phyloP scores from a whole-genome alignment of 2,329 filamentous ascomycete genomes.

The Thermothelomyces thermophilus region DNA sequence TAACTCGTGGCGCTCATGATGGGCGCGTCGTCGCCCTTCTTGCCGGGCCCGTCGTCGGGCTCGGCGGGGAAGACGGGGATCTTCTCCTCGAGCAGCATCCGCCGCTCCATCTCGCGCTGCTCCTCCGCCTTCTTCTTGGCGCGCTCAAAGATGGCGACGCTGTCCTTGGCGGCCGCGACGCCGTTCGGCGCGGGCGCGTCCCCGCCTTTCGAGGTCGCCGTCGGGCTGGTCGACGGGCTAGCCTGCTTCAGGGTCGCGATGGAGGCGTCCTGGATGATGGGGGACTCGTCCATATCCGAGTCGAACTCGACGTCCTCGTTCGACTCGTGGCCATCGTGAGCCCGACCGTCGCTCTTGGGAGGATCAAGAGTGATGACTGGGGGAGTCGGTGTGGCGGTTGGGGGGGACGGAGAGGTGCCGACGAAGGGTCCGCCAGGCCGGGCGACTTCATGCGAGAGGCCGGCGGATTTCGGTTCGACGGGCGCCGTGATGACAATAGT shows the following conservation, averaged over 20 bases:
- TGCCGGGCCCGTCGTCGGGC: constrained; percentile 30
- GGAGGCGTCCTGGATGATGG: constrained; percentile 12
- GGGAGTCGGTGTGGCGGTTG: neutral
- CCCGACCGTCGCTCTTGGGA: neutral
- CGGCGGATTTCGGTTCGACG: constrained; percentile 18
- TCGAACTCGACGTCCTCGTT: constrained; percentile 9
- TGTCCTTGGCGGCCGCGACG: constrained; percentile 26
- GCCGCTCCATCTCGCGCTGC: constrained; percentile 14
- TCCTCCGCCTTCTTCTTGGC: constrained; percentile 35
- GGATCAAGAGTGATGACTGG: neutral
- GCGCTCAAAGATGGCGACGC: constrained; percentile 35
- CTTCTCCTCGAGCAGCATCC: constrained; percentile 41
- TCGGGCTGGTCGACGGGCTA: constrained; percentile 4
- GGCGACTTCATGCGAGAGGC: constrained; percentile 12
- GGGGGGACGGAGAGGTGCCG: neutral
- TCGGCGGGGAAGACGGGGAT: constrained; percentile 37
- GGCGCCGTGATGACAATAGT: constrained; percentile 7
- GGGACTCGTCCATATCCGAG: constrained; percentile 14
- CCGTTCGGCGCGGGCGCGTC: constrained; percentile 17
- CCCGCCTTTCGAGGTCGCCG: constrained; percentile 1
- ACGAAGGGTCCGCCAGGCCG: neutral
- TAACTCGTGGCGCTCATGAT: constrained; percentile 63
- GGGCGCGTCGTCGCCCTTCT: constrained; percentile 38
- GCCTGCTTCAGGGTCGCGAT: constrained; percentile 14
- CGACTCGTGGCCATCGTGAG: neutral